phyloP scores from a whole-genome alignment of 345 rosid species.

The Gossypium stocksii region DNA sequence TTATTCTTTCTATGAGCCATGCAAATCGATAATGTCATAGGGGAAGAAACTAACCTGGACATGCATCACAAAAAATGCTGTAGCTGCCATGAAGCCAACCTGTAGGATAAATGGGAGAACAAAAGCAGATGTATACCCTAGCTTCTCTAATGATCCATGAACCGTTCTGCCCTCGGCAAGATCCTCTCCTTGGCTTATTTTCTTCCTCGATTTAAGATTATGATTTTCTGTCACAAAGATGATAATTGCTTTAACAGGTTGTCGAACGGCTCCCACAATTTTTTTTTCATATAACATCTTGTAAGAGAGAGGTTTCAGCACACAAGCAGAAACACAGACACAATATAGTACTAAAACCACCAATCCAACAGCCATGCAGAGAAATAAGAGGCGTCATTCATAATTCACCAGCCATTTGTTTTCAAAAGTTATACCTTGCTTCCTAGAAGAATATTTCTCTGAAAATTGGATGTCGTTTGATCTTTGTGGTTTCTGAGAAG shows the following conservation, averaged over 20 bases:
- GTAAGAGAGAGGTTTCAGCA: not conserved
- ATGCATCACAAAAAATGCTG: constrained; percentile 83
- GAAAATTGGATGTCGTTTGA: constrained; percentile 11
- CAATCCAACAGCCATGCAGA: not conserved
- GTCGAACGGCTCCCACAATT: not conserved
- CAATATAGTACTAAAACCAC: not conserved
- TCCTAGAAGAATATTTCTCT: constrained; percentile 20
- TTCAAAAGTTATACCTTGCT: constrained; percentile 27
- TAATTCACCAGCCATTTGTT: not conserved
- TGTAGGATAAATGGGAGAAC: constrained; percentile 67
- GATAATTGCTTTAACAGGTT: not conserved
- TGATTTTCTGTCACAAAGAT: constrained; percentile 35
- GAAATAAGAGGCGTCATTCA: not conserved
- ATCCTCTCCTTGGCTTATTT: constrained; percentile 22
- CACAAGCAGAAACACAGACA: not conserved
- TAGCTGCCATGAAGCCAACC: constrained; percentile 64
- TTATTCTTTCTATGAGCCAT: too few species aligned
- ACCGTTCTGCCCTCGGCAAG: constrained; percentile 17
- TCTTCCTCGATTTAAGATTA: constrained; percentile 54
- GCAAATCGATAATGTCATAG: not conserved
- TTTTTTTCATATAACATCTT: not conserved
- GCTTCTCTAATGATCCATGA: constrained; percentile 26
- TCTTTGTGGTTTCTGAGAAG: constrained; percentile 20
- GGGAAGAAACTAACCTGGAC: constrained; percentile 59
- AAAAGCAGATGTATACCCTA: constrained; percentile 41